Evolutionary conservation across 495 filamentous ascomycete species (phyloP).

Genomic region (Amphirosellinia nigrospora): DNA sequence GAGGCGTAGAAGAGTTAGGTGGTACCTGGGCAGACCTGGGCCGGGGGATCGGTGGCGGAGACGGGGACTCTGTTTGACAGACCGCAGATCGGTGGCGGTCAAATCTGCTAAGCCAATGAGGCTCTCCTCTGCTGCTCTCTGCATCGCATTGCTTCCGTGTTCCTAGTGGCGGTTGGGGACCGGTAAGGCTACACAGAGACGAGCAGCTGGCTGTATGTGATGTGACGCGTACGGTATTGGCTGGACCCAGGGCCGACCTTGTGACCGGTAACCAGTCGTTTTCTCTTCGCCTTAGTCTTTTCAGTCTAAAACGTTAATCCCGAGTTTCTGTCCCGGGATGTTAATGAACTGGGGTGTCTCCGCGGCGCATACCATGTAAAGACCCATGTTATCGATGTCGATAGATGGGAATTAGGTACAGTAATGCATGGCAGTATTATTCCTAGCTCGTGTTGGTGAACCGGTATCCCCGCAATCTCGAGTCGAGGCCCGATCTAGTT

Average conservation of each 20-base stretch:
- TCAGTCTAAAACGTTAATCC: no score
- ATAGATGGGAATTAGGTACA: no score
- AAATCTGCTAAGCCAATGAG: slow-evolving; percentile 11
- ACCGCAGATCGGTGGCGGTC: slow-evolving; percentile 21
- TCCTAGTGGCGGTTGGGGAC: neutral
- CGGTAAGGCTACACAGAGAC: neutral
- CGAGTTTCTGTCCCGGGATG: no score
- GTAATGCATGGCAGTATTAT: no score
- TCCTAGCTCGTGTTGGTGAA: slow-evolving; percentile 11
- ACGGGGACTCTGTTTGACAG: neutral
- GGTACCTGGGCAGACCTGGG: neutral
- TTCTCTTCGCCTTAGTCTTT: slow-evolving; percentile 5
- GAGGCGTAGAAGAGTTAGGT: neutral
- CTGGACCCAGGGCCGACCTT: neutral
- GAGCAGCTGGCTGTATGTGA: neutral
- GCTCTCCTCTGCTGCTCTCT: no score
- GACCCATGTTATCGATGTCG: neutral
- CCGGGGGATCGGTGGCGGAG: neutral
- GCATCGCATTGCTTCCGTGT: neutral
- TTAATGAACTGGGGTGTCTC: neutral
- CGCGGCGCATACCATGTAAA: neutral
- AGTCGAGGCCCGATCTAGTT: neutral
- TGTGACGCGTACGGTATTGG: neutral
- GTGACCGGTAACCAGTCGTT: neutral
- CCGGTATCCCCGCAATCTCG: slow-evolving; percentile 2